Base-by-base conservation (phyloP, 805 yeast species). In the Metschnikowia corniflorae region DNA sequence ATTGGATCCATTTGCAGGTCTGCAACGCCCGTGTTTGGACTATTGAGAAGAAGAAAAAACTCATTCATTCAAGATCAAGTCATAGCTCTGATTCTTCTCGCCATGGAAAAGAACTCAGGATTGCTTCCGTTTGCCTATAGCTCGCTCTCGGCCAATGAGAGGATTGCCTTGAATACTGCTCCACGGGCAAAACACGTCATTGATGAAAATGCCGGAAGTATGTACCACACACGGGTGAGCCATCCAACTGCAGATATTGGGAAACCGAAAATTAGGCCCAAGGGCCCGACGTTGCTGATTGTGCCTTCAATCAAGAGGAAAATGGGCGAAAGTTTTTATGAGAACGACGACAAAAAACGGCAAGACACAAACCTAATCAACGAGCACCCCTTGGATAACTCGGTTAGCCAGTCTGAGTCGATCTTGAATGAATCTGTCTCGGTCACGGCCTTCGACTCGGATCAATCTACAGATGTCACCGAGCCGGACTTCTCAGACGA, bases 101-200 rank as follows among this genome's bases (percentile, higher is more conserved):
- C 18, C 30, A 53, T 53, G 56, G 58, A 52, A 37, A 63, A 61
- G 37, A 44, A 58, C 26, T 63, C 59, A 36, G 70, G 68, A 1
- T 47, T 75, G 17, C 58, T 73, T n/a, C 79, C 80, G 5, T 68
- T 73, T 57, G 74, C 78, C 4, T 74, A 58, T 44, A 68, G 63
- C 40, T 54, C 61, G 7, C 50, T 64, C 2, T 40, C 57, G 0
- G 51, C 53, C 19, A 65, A 61, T 24, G 54, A 48, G 12, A 42
- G 54, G 16, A 44, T 53, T 9, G 60, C 68, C 0, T 47, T 72
- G 14, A 59, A 63, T 27, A 58, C 67, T 2, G 58, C 63, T 12
- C 77, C 77, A 2, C 47, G 70, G 32, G 67, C 65, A 13, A 47
- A 68, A 22, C 54, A 47, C 8, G 60, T 58, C 6, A 59, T 65